Evolutionary conservation across 2,329 filamentous ascomycete genomes (phyloP).

Genomic region (Cercospora canescens): DNA sequence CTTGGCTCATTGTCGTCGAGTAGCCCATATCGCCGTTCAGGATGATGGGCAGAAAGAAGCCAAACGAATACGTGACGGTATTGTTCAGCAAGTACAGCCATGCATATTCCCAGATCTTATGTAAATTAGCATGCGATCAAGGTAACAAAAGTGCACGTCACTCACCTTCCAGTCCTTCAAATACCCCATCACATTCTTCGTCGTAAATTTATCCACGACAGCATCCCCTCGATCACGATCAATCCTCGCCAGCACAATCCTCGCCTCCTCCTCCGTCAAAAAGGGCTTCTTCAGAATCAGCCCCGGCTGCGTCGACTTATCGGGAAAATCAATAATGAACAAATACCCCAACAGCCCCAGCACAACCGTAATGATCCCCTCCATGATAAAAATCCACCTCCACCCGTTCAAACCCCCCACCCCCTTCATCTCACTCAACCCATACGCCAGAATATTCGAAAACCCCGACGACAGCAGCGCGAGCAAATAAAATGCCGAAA

Average conservation of each 20-base stretch:
- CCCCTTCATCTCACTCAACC: slow-evolving; percentile 20
- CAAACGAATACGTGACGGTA: slow-evolving; percentile 37
- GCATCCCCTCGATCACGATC: slow-evolving; percentile 40
- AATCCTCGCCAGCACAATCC: slow-evolving; percentile 38
- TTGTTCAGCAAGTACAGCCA: slow-evolving; percentile 31
- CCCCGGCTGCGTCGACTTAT: slow-evolving; percentile 25
- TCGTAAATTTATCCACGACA: slow-evolving; percentile 28
- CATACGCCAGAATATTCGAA: slow-evolving; percentile 22
- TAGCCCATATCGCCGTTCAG: slow-evolving; percentile 40
- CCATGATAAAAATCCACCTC: slow-evolving; percentile 51
- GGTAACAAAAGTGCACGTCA: not conserved
- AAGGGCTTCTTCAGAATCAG: slow-evolving; percentile 24
- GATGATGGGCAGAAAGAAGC: slow-evolving; percentile 43
- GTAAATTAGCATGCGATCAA: not conserved
- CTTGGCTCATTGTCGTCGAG: slow-evolving; percentile 35
- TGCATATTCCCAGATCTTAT: slow-evolving; percentile 38
- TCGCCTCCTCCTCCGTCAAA: slow-evolving; percentile 22
- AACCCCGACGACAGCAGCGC: slow-evolving; percentile 17
- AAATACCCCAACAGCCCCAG: slow-evolving; percentile 38
- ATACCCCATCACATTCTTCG: slow-evolving; percentile 28
- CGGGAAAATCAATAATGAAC: slow-evolving; percentile 31
- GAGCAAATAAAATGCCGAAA: slow-evolving; percentile 21
- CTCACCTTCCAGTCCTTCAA: slow-evolving; percentile 39
- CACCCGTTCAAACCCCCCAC: slow-evolving; percentile 48
- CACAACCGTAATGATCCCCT: slow-evolving; percentile 42